Evolutionary conservation across 2,329 filamentous ascomycete genomes (phyloP).

Genomic region (Beauveria sp.): DNA sequence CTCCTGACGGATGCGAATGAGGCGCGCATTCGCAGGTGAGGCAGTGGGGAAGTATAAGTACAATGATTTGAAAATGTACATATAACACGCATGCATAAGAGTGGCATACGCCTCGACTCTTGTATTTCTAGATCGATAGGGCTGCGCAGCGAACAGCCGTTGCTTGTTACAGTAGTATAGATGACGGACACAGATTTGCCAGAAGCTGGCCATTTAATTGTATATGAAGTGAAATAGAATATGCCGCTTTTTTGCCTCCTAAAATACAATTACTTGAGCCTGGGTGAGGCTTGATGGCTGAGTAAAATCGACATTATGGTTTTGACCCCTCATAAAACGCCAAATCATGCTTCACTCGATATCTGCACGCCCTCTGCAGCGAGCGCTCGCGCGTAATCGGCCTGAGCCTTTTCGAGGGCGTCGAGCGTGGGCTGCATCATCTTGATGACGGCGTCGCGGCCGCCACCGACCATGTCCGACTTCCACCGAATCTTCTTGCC

Average conservation of each 20-base stretch:
- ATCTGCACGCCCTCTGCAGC: slow-evolving; percentile 51
- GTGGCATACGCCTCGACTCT: background rate
- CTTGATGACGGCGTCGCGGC: slow-evolving; percentile 64
- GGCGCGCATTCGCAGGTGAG: slow-evolving; percentile 33
- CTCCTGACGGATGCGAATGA: slow-evolving; percentile 32
- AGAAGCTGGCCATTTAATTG: background rate
- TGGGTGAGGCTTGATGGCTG: background rate
- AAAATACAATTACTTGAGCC: background rate
- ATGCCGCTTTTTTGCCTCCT: background rate
- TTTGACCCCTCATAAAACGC: background rate
- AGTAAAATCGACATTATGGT: background rate
- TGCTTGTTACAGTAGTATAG: slow-evolving; percentile 2
- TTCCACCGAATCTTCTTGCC: slow-evolving; percentile 67
- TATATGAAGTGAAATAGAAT: slow-evolving; percentile 7
- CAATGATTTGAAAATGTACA: background rate
- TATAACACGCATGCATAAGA: background rate
- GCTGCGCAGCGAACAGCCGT: background rate
- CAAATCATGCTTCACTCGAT: slow-evolving; percentile 33
- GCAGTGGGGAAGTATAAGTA: background rate
- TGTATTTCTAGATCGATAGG: slow-evolving; percentile 3
- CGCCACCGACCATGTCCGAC: slow-evolving; percentile 62
- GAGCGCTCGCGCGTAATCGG: slow-evolving; percentile 64
- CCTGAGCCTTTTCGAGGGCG: slow-evolving; percentile 62
- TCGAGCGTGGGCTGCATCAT: slow-evolving; percentile 68
- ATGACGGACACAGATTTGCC: background rate